Base-by-base conservation (phyloP, 2,329 filamentous ascomycete genomes). In the Phaeosphaeria sp. region DNA sequence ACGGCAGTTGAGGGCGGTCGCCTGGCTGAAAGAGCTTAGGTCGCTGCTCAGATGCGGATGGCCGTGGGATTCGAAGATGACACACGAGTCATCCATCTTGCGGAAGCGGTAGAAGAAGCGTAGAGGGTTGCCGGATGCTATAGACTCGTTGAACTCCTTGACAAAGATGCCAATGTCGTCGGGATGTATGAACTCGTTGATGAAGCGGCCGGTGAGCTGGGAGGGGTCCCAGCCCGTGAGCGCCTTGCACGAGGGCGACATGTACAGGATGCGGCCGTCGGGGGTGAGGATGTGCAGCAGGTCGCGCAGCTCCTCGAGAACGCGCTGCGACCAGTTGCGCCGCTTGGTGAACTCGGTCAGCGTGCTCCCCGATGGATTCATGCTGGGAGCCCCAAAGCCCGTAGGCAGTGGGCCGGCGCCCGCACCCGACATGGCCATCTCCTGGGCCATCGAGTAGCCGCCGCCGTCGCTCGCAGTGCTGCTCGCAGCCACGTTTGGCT, bases 41-140 rank as follows among this genome's bases (percentile, higher is more conserved):
- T 91, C 88, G 20, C 85, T 87, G 36, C 90, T 90, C 60, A 96
- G 89, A 79, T 98, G 94, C 13, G 93, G 91, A 73, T 97, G 94
- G 50, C 94, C 94, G 66, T 94, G 89, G n/a, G 91, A 89, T 79
- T 98, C 94, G 72, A 98, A 92, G 54, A 97, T 91, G 62, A 84
- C 83, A 73, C 90, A 96, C 1, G 82, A 83, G 21, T 87, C 88
- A 72, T 95, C 91, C 65, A 87, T 87, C 76, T 88, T 91, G 72
- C 84, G 85, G 73, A 97, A 88, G 50, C 94, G 89, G 75, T 96
- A 95, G 80, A 96, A 96, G 75, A 96, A 88, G 57, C 91, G 90
- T 61, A 97, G 78, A 4, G 88, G 82, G 65, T 90, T 89, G n/a
- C 90, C 91, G 7, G 87, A 90, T 1, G 91, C 89, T 62, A 97